Evolutionary conservation across 2,329 filamentous ascomycete species (phyloP), one percentile per base, ranked within the genome.

Genomic region (Lecanosticta acicola): DNA sequence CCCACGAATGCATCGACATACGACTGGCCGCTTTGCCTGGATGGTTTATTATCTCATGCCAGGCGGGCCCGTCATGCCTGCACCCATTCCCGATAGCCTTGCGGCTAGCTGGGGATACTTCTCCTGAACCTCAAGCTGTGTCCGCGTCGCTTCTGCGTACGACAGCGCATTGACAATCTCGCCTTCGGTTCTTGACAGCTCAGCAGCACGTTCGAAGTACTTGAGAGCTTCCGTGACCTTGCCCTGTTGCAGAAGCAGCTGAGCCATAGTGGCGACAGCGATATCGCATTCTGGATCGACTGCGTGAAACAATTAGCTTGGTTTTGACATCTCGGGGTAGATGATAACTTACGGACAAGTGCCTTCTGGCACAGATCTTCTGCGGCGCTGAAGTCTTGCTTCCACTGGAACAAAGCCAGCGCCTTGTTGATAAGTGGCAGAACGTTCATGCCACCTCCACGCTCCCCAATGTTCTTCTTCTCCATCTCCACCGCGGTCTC

Each of bases 241-340:
- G 68, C 93, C 93, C 75, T 97, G 93, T 69, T 98, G 93, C 29
- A 98, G 80, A 42, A 98, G 83, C 34, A 98, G 81, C 71, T 98
- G 93, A 9, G 93, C 93, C 88, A 98, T 96, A 44, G 93, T 98
- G 43, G 93, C 93, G 34, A 98, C 93, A 34, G 93, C 93, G 63
- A 98, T 98, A 63, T 98, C 93, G 66, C 93, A 98, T 68, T 98
- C 93, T 19, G 93, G 93, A 63, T 98, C 93, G 66, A 98, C 90
- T 95, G 59, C 45, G 34, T 13, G 44, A 4, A 8, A 33, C 7
- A 8, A 8, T 14, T 33, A 19, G 20, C 18, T 37, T 16, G 11
- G 17, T 17, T 8, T 35, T 8, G 7, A 19, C 19, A 17, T 4
- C 17, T 16, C 10, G 18, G 19, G 16, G 4, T 19, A 19, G 35